phyloP scores from a whole-genome alignment of 768 basidiomycete species.

The Gyrodon lividus region DNA sequence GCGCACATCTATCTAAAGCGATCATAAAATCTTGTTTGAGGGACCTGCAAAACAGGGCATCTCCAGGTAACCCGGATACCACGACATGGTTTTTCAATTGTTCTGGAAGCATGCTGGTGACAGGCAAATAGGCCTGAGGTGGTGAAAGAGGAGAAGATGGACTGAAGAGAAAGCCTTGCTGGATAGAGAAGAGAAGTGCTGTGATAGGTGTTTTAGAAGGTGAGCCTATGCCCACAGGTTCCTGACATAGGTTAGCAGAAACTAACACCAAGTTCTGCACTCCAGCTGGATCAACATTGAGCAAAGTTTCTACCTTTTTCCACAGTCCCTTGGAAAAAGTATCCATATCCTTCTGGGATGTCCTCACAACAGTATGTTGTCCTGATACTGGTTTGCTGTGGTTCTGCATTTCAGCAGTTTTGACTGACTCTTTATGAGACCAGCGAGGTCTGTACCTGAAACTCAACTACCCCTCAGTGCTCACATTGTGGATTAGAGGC shows the following conservation, averaged over 20 bases:
- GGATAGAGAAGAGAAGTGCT: slow-evolving; percentile 56
- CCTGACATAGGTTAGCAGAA: not conserved
- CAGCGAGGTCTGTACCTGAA: not conserved
- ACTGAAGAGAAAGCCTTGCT: slow-evolving; percentile 66
- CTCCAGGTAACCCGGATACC: not conserved
- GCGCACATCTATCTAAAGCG: slow-evolving; percentile 23
- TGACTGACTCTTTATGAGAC: slow-evolving; percentile 9
- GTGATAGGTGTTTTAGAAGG: slow-evolving; percentile 63
- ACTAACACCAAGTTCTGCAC: not conserved
- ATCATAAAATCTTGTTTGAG: slow-evolving; percentile 12
- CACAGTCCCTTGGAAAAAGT: slow-evolving; percentile 10
- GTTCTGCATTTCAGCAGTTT: slow-evolving; percentile 9
- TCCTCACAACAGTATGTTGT: slow-evolving; percentile 6
- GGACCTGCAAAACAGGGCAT: slow-evolving; percentile 9
- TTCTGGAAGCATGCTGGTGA: not conserved
- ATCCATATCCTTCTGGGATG: slow-evolving; percentile 8
- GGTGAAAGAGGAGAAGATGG: slow-evolving; percentile 64
- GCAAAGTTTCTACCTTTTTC: slow-evolving; percentile 10
- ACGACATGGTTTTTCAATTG: slow-evolving; percentile 2
- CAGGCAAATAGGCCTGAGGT: slow-evolving; percentile 42
- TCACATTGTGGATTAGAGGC: slow-evolving; percentile 50
- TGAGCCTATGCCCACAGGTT: not conserved
- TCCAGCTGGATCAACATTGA: not conserved
- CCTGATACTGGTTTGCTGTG: not conserved
- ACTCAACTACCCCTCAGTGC: not conserved